These are phyloP conservation scores for Acanthamoeba sp. DNA, from an alignment of 208 protist genomes.

Conservation along the genomic window DNA sequence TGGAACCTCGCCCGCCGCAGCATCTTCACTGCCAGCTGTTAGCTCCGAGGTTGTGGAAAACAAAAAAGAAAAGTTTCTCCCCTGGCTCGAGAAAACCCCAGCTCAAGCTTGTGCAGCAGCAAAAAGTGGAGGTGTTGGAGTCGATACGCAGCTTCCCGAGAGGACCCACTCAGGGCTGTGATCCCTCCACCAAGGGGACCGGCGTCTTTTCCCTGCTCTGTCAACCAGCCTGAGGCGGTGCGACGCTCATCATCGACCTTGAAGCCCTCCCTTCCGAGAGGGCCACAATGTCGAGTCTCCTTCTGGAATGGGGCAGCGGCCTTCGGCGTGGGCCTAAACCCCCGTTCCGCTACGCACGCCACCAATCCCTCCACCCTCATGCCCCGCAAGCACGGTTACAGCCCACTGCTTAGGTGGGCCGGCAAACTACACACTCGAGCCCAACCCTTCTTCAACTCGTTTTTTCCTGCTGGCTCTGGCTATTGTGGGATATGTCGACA, in stretches of 20 bases:
- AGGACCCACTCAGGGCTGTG: conserved; percentile 24
- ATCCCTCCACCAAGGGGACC: conserved; percentile 18
- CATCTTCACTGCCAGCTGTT: too few species aligned
- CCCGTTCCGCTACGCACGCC: background rate
- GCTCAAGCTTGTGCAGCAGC: too few species aligned
- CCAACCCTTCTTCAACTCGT: background rate
- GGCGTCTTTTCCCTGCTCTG: conserved; percentile 25
- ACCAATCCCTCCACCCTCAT: conserved; percentile 7
- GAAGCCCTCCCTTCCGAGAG: conserved; percentile 9
- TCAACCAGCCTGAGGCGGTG: conserved; percentile 15
- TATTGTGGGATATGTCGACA: background rate
- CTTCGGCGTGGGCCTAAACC: conserved; percentile 15
- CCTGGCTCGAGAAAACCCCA: too few species aligned
- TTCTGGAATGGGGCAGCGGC: conserved; percentile 15
- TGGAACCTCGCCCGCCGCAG: too few species aligned
- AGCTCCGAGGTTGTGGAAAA: too few species aligned
- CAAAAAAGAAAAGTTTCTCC: too few species aligned
- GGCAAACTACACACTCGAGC: background rate
- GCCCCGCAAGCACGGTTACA: background rate
- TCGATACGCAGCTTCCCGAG: conserved; percentile 25
- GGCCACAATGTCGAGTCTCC: conserved; percentile 2
- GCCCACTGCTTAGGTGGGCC: background rate
- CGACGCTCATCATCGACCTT: conserved; percentile 26
- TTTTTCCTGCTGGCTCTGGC: background rate
- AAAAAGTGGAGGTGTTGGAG: conserved; percentile 29